Percentiles rank a stretch among this genome's conserved stretches.
Evolutionary conservation across 306 rosid species (phyloP).

Genomic region (Cucumis hystrix): DNA sequence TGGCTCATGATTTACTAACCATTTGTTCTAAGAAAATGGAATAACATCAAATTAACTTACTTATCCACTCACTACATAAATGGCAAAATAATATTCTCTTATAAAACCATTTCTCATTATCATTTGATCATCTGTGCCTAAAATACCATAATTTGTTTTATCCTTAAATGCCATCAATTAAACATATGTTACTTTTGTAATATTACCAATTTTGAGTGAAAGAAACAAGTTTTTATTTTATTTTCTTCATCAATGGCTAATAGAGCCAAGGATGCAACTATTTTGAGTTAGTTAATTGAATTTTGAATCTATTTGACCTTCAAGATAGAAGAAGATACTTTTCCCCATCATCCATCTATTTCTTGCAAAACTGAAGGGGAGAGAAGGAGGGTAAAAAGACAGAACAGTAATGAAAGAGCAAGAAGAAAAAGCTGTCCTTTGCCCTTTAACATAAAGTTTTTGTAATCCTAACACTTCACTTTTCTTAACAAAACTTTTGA

Average conservation of each 20-base stretch:
- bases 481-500: slow-evolving; percentile 3
- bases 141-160: no score
- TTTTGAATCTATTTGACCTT: background rate
- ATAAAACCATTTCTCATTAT: no score
- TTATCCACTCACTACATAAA: no score
- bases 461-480: slow-evolving; percentile 1
- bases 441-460: background rate
- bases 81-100: no score
- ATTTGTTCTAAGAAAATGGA: no score
- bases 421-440: background rate
- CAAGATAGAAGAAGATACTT: background rate
- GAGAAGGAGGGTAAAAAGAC: background rate
- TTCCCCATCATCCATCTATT: background rate
- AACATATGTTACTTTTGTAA: no score
- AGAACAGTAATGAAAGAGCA: background rate
- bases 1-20: no score
- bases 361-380: background rate
- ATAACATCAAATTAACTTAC: no score
- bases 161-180: no score
- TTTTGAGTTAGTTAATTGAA: background rate
- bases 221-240: no score
- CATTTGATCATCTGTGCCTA: no score
- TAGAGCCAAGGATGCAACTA: background rate
- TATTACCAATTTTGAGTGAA: no score
- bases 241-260: background rate